Evolutionary conservation across 2,329 filamentous ascomycete species (phyloP).

Genomic region (Fusarium nematophilum): DNA sequence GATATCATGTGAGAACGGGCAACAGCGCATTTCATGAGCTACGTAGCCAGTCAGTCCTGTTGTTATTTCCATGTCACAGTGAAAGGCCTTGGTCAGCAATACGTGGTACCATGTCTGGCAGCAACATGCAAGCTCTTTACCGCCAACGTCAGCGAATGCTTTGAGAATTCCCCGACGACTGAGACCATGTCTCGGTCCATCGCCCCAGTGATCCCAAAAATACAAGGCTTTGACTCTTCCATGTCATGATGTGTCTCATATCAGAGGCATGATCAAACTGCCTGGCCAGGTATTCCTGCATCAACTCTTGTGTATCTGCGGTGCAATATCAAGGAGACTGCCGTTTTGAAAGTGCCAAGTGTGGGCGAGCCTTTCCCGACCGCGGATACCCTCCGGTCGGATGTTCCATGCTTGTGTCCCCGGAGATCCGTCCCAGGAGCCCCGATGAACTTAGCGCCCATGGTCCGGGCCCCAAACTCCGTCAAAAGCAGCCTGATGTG

Average conservation of each 20-base stretch:
- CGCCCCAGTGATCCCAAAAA: slow-evolving; percentile 1
- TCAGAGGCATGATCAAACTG: background rate
- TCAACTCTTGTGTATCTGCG: background rate
- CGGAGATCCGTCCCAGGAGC: background rate
- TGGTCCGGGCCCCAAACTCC: background rate
- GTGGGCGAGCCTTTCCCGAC: slow-evolving; percentile 4
- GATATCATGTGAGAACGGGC: slow-evolving; percentile 27
- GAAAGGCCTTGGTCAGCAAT: slow-evolving; percentile 28
- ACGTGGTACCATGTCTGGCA: slow-evolving; percentile 17
- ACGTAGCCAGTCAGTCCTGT: slow-evolving; percentile 20
- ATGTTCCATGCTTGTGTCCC: slow-evolving; percentile 1
- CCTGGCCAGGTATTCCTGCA: background rate
- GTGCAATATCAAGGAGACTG: slow-evolving; percentile 1
- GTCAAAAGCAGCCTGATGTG: slow-evolving; percentile 4
- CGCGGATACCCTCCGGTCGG: slow-evolving; percentile 1
- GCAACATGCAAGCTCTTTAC: slow-evolving; percentile 29
- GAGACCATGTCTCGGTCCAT: slow-evolving; percentile 33
- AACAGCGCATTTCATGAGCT: slow-evolving; percentile 13
- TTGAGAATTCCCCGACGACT: slow-evolving; percentile 21
- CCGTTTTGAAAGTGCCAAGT: background rate
- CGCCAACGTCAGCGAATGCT: slow-evolving; percentile 20
- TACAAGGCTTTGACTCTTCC: background rate
- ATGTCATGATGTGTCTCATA: slow-evolving; percentile 10
- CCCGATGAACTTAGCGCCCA: slow-evolving; percentile 1
- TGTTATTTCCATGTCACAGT: slow-evolving; percentile 9